Percentiles rank a stretch among this genome's conserved stretches.
Evolutionary conservation across 1,284 basidiomycete species (phyloP).

Genomic region (Ceratobasidium sp.): DNA sequence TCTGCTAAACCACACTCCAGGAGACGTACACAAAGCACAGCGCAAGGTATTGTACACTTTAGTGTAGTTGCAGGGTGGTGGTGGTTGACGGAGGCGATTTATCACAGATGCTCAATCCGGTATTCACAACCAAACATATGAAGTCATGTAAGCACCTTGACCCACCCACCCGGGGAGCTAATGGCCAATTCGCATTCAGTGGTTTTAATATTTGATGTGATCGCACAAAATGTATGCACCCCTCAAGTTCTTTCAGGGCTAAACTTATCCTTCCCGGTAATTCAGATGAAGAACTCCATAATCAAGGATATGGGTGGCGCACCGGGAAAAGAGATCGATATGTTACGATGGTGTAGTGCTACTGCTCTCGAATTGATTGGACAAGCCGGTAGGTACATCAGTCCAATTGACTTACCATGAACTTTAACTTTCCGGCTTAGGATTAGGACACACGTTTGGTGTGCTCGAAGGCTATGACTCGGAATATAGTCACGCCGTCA

Average conservation of each 20-base stretch:
- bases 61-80: neutral
- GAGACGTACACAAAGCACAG: constrained; percentile 5
- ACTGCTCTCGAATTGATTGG: constrained; percentile 26
- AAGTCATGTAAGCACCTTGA: constrained; percentile 4
- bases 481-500: constrained; percentile 6
- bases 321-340: constrained; percentile 5
- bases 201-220: neutral
- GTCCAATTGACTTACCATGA: neutral
- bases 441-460: constrained; percentile 25
- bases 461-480: constrained; percentile 6
- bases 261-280: neutral
- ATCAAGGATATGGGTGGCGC: neutral
- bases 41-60: constrained; percentile 1
- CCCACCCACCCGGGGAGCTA: neutral
- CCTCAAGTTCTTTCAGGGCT: neutral
- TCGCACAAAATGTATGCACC: neutral
- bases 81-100: neutral
- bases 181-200: neutral
- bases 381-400: constrained; percentile 19
- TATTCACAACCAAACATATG: constrained; percentile 37
- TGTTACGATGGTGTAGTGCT: constrained; percentile 19
- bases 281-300: neutral
- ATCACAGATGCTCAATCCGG: constrained; percentile 22
- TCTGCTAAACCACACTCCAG: neutral
- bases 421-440: neutral